Conservation (phyloP, 139 green algal species). For the Chlamydomonas sp. region DNA sequence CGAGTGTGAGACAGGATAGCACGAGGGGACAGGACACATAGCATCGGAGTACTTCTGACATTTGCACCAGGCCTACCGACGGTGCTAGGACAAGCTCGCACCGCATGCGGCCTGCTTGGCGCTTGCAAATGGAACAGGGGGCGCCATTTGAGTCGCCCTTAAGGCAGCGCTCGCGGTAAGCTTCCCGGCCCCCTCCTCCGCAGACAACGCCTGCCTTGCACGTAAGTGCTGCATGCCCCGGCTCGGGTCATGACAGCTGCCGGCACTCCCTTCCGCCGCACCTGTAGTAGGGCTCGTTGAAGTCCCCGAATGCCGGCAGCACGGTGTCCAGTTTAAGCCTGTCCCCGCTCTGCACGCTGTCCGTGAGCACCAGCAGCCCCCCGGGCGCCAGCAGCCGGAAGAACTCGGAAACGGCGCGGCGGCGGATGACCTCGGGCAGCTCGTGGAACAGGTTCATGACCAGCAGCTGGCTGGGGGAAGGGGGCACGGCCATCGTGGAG, state of each 20-base stretch:
- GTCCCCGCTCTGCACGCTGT: slow-evolving; percentile 67
- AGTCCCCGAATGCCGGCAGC: slow-evolving; percentile 18
- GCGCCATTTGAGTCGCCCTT: too few relatives aligned
- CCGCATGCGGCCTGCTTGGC: slow-evolving; percentile 8
- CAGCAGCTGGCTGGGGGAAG: slow-evolving; percentile 39
- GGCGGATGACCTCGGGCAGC: slow-evolving; percentile 66
- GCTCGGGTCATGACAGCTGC: background rate
- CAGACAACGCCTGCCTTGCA: slow-evolving; percentile 36
- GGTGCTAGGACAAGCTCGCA: too few relatives aligned
- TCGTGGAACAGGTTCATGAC: slow-evolving; percentile 89
- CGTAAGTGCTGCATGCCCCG: slow-evolving; percentile 47
- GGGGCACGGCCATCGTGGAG: background rate
- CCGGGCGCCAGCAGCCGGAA: slow-evolving; percentile 77
- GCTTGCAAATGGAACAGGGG: too few relatives aligned
- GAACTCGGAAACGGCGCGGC: slow-evolving; percentile 66
- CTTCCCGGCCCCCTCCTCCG: slow-evolving; percentile 37
- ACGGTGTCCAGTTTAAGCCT: background rate
- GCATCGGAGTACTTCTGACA: too few relatives aligned
- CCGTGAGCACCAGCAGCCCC: slow-evolving; percentile 54
- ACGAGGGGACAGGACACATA: too few relatives aligned
- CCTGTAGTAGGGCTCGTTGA: slow-evolving; percentile 83
- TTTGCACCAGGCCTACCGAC: too few relatives aligned
- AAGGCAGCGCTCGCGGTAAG: slow-evolving; percentile 65
- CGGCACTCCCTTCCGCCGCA: background rate
- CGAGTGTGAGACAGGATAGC: too few relatives aligned